These are phyloP conservation scores for Sanguinoderma infundibulare DNA, from an alignment of 1,284 basidiomycete species.

Conservation along the genomic window DNA sequence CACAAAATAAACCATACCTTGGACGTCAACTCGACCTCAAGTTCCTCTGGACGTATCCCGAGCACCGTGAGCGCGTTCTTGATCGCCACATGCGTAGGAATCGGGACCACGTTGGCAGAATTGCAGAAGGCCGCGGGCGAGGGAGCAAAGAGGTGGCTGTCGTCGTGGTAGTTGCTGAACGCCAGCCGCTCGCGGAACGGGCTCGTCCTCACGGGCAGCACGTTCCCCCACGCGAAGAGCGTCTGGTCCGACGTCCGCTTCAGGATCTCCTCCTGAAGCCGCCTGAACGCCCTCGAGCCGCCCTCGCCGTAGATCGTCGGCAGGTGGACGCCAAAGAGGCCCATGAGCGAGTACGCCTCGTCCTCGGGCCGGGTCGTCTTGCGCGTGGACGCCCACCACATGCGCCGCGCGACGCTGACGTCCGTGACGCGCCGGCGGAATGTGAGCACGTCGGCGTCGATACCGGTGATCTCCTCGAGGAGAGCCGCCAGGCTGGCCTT, in stretches of 20 bases:
- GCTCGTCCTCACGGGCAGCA: constrained; percentile 11
- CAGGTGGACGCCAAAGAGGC: constrained; percentile 24
- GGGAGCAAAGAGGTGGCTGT: constrained; percentile 23
- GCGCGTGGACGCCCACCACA: constrained; percentile 23
- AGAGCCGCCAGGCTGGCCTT: constrained; percentile 21
- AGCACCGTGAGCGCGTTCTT: constrained; percentile 13
- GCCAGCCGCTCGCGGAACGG: constrained; percentile 15
- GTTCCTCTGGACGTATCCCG: not conserved
- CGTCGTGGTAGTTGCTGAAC: constrained; percentile 17
- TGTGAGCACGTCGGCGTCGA: constrained; percentile 23
- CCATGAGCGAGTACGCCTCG: constrained; percentile 24
- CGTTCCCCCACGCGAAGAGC: constrained; percentile 22
- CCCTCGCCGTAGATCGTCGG: constrained; percentile 24
- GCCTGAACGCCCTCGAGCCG: constrained; percentile 14
- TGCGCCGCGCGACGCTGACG: constrained; percentile 23
- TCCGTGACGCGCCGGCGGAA: constrained; percentile 17
- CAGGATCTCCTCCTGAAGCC: constrained; percentile 24
- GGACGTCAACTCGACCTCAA: not conserved
- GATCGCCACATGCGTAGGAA: constrained; percentile 9
- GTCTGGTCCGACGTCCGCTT: constrained; percentile 24
- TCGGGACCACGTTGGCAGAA: constrained; percentile 13
- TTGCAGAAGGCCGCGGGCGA: constrained; percentile 17
- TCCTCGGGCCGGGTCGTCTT: constrained; percentile 22
- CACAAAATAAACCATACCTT: no score
- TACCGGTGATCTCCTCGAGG: constrained; percentile 20